Conservation (phyloP, 805 yeast genomes). For the Ogataea henricii region DNA sequence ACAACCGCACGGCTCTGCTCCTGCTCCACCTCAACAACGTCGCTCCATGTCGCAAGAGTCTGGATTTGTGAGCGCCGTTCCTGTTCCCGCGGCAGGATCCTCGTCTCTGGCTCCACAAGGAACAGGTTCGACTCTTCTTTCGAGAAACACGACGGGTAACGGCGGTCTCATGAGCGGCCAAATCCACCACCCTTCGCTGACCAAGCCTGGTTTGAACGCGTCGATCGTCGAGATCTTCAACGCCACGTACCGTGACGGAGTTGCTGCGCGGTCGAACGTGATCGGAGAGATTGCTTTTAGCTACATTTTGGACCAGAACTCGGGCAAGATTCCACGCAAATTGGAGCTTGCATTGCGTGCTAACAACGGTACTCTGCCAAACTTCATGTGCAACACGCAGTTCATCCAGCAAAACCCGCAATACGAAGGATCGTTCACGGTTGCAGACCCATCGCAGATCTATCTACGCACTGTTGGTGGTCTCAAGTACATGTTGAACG, state of each 20-base stretch:
- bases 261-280: slow-evolving; percentile 56
- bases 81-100: slow-evolving; percentile 19
- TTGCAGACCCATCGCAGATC: slow-evolving; percentile 50
- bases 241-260: slow-evolving; percentile 73
- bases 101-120: slow-evolving; percentile 40
- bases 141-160: slow-evolving; percentile 35
- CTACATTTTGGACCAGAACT: slow-evolving; percentile 44
- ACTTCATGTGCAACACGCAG: slow-evolving; percentile 53
- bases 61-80: slow-evolving; percentile 1
- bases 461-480: slow-evolving; percentile 75
- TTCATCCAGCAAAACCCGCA: slow-evolving; percentile 48
- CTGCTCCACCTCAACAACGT: slow-evolving; percentile 38
- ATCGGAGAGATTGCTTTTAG: slow-evolving; percentile 88
- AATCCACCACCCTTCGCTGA: slow-evolving; percentile 52
- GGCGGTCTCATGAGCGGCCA: slow-evolving; percentile 38
- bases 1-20: slow-evolving; percentile 32
- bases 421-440: slow-evolving; percentile 37
- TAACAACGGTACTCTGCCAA: slow-evolving; percentile 42
- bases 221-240: slow-evolving; percentile 84
- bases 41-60: slow-evolving; percentile 20
- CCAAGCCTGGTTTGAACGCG: slow-evolving; percentile 70
- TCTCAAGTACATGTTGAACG: slow-evolving; percentile 65
- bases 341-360: slow-evolving; percentile 43
- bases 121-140: slow-evolving; percentile 43
- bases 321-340: slow-evolving; percentile 40